Conservation (phyloP, 176 grass and related monocot species). For the Otatea glauca region DNA sequence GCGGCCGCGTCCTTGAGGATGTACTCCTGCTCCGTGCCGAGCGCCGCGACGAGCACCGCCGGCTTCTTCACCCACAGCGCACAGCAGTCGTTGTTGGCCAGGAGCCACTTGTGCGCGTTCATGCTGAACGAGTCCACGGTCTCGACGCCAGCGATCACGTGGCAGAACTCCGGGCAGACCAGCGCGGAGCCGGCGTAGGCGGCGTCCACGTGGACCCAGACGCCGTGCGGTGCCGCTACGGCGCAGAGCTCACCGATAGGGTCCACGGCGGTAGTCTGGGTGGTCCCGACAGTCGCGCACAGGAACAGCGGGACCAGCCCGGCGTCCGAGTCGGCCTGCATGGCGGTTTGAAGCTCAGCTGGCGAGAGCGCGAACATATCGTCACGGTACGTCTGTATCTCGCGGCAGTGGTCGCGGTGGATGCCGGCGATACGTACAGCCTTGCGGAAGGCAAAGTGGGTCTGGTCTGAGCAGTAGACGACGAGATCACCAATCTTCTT, state of each 20-base stretch:
- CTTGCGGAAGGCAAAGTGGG: slow-evolving; percentile 61
- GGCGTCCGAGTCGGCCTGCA: slow-evolving; percentile 52
- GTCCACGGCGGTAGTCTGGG: slow-evolving; percentile 56
- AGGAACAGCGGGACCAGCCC: slow-evolving; percentile 62
- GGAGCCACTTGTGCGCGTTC: slow-evolving; percentile 75
- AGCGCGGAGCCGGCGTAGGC: slow-evolving; percentile 54
- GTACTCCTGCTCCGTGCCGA: slow-evolving; percentile 68
- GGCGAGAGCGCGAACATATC: slow-evolving; percentile 54
- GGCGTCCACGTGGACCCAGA: slow-evolving; percentile 67
- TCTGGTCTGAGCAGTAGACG: slow-evolving; percentile 75
- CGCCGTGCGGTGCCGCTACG: slow-evolving; percentile 13
- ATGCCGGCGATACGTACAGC: slow-evolving; percentile 57
- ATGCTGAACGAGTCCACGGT: slow-evolving; percentile 61
- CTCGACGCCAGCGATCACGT: slow-evolving; percentile 42
- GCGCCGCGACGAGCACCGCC: slow-evolving; percentile 46
- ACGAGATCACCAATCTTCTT: slow-evolving; percentile 46
- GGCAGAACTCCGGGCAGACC: slow-evolving; percentile 67
- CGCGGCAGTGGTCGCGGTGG: slow-evolving; percentile 49
- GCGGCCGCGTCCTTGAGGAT: slow-evolving; percentile 54
- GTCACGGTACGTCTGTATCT: slow-evolving; percentile 34
- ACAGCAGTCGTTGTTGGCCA: slow-evolving; percentile 77
- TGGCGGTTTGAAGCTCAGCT: not conserved
- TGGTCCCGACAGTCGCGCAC: slow-evolving; percentile 64
- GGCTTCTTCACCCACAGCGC: slow-evolving; percentile 60
- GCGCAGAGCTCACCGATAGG: slow-evolving; percentile 42